Evolutionary conservation across 2,329 filamentous ascomycete genomes (phyloP).

Genomic region (Phyllosticta ampelicida): DNA sequence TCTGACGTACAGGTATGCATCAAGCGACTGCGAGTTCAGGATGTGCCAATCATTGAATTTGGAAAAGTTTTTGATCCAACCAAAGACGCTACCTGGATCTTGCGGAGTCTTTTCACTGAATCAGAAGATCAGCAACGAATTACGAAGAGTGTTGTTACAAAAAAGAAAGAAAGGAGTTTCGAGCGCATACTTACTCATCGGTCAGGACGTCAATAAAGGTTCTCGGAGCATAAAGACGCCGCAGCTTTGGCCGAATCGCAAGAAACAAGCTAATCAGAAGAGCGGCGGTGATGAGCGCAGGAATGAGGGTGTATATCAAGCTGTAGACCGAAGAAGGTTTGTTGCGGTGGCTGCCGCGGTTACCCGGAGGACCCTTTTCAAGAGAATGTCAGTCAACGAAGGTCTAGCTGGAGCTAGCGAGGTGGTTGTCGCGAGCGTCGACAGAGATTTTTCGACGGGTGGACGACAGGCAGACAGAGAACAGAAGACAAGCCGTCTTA

Average conservation of each 20-base stretch:
- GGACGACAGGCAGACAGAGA: not conserved
- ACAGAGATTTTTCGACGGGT: not conserved
- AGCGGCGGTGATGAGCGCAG: slow-evolving; percentile 39
- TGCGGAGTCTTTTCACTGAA: slow-evolving; percentile 7
- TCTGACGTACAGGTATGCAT: slow-evolving; percentile 38
- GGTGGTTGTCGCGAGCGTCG: not conserved
- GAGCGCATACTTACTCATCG: slow-evolving; percentile 2
- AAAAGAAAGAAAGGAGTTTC: not conserved
- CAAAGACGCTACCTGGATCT: slow-evolving; percentile 12
- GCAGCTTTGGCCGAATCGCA: slow-evolving; percentile 36
- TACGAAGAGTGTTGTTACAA: not conserved
- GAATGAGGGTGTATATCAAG: slow-evolving; percentile 42
- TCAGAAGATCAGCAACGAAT: not conserved
- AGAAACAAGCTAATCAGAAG: slow-evolving; percentile 45
- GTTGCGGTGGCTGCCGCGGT: slow-evolving; percentile 9
- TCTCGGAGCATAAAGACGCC: slow-evolving; percentile 47
- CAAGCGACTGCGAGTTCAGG: slow-evolving; percentile 38
- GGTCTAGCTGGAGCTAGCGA: not conserved
- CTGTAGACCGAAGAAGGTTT: slow-evolving; percentile 29
- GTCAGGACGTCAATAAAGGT: slow-evolving; percentile 9
- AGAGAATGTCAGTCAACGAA: not conserved
- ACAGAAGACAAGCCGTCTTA: not conserved
- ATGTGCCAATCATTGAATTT: slow-evolving; percentile 35
- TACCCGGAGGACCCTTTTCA: not conserved
- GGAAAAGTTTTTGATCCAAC: slow-evolving; percentile 34